Evolutionary conservation across 2,329 filamentous ascomycete species (phyloP), one percentile per base, ranked within the genome.

Genomic region (Meredithiella fracta): DNA sequence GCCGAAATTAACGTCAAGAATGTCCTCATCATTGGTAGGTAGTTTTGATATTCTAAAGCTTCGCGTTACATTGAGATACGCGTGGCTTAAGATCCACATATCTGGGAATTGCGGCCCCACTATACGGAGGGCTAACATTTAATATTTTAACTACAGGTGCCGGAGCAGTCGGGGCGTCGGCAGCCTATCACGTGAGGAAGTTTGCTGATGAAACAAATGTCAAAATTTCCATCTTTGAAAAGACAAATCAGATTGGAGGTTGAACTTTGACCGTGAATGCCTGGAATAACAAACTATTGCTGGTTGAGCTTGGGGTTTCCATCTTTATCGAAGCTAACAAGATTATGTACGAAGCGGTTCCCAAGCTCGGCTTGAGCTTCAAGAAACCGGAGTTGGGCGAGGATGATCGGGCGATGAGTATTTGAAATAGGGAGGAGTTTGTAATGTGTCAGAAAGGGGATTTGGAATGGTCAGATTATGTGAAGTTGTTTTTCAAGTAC

Each of bases 151-250:
- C n/a, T n/a, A n/a, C n/a, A 94, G 91, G 92, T 60, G 91, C 91
- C 62, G 92, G 92, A 50, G 83, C 92, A 47, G 91, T 81, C 29
- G 92, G 92, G 29, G 80, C 92, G 3, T 94, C 90, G 1, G 74
- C 89, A 2, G 90, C 92, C 0, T 95, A 92, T 67, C 80, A 91
- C 64, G 73, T 98, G 50, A 75, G 76, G 40, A 79, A 83, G 63
- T 90, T 82, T 66, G 84, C 86, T 22, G 69, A 77, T 3, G 69
- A 78, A 58, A 72, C 74, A n/a, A 71, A 71, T 17, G 67, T 85
- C 17, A 85, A 94, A 61, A 83, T 97, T 63, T 94, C 89, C 22
- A 73, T 98, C 26, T 96, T 91, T 66, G 92, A 98, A 64, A 84
- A 83, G 62, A 81, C 80, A 15, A 67, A 72, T 31, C 86, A 82